Conservation (phyloP, 805 yeast genomes). For the Clavispora santaluciae region DNA sequence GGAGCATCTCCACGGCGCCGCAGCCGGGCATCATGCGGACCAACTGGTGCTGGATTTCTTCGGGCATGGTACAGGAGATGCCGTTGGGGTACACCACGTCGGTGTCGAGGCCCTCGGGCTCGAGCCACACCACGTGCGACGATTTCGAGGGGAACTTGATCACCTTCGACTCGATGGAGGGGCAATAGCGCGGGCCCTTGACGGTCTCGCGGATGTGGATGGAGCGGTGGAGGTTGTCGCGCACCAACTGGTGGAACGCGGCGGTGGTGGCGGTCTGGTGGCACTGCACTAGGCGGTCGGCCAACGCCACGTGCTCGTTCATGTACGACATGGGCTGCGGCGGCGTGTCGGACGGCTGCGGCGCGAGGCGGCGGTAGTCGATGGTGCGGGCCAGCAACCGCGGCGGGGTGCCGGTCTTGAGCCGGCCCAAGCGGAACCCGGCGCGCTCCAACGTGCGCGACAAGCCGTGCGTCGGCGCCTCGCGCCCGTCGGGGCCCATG, state of each 20-base stretch:
- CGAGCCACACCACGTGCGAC: slow-evolving; percentile 86
- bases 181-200: slow-evolving; percentile 96
- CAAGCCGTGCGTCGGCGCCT: slow-evolving; percentile 84
- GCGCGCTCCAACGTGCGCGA: slow-evolving; percentile 70
- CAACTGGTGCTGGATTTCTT: slow-evolving; percentile 75
- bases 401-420: slow-evolving; percentile 98
- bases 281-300: slow-evolving; percentile 58
- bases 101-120: slow-evolving; percentile 90
- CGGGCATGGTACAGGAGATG: slow-evolving; percentile 94
- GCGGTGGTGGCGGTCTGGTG: slow-evolving; percentile 76
- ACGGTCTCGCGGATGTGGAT: slow-evolving; percentile 91
- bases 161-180: slow-evolving; percentile 89
- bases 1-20: slow-evolving; percentile 80
- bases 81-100: slow-evolving; percentile 95
- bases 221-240: slow-evolving; percentile 70
- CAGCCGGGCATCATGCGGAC: slow-evolving; percentile 80
- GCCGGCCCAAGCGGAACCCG: slow-evolving; percentile 80
- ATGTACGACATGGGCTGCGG: slow-evolving; percentile 88
- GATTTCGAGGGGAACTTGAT: slow-evolving; percentile 72
- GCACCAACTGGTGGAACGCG: slow-evolving; percentile 63
- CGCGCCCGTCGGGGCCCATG: no score
- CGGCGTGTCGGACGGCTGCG: slow-evolving; percentile 75
- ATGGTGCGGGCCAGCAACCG: slow-evolving; percentile 71
- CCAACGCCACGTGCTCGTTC: slow-evolving; percentile 62
- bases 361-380: slow-evolving; percentile 55